Evolutionary conservation across 768 basidiomycete species (phyloP).

Genomic region (Lactarius tabidus): DNA sequence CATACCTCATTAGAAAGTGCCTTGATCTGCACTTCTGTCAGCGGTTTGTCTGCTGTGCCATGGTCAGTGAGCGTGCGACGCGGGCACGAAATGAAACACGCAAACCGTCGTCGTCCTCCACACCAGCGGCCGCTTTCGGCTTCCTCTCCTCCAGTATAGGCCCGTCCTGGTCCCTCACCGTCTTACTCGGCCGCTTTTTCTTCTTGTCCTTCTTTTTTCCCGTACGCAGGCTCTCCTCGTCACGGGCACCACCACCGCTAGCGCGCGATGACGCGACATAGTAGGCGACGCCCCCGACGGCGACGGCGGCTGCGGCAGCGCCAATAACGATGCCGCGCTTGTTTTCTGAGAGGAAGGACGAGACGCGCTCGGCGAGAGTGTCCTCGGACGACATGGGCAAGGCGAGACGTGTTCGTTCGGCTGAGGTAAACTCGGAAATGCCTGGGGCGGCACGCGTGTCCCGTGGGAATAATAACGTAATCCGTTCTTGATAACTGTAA

Average conservation of each 20-base stretch:
- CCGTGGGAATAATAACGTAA: conserved; percentile 16
- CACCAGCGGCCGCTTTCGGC: conserved; percentile 37
- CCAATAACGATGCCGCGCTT: conserved; percentile 71
- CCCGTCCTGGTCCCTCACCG: conserved; percentile 55
- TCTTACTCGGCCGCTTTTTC: conserved; percentile 44
- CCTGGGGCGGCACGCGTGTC: background rate
- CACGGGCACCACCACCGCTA: conserved; percentile 28
- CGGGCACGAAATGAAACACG: conserved; percentile 1
- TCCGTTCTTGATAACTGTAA: background rate
- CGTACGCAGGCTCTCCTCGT: conserved; percentile 22
- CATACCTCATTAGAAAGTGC: conserved; percentile 56
- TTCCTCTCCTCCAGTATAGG: conserved; percentile 78
- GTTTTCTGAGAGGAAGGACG: conserved; percentile 70
- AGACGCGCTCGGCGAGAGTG: conserved; percentile 56
- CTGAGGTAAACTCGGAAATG: background rate
- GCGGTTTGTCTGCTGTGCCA: conserved; percentile 38
- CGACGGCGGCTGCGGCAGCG: conserved; percentile 65
- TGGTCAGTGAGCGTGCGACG: conserved; percentile 20
- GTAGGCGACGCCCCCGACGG: conserved; percentile 72
- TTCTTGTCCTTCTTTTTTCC: conserved; percentile 52
- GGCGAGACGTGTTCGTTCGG: conserved; percentile 1
- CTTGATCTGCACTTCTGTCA: conserved; percentile 53
- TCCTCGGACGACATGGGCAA: conserved; percentile 33
- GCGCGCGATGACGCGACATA: conserved; percentile 58
- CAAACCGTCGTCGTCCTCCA: conserved; percentile 29